Evolutionary conservation across 2,329 filamentous ascomycete genomes (phyloP).

Genomic region (Pseudocercospora vitis): DNA sequence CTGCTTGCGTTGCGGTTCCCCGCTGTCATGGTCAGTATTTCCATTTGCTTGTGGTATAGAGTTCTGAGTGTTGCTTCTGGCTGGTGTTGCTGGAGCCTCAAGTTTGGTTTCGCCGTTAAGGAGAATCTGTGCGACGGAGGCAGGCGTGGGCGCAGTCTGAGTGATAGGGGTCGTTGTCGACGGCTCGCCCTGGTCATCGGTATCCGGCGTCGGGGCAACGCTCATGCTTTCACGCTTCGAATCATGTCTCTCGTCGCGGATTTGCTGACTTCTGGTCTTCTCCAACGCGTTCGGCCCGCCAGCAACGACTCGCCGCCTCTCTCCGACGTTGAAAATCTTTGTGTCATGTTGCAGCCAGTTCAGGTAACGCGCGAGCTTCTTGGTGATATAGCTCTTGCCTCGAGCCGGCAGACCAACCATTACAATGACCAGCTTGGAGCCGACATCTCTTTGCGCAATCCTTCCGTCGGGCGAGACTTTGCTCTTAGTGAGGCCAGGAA

Average conservation of each 20-base stretch:
- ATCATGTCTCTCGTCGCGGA: slow-evolving; percentile 18
- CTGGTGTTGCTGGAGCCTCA: slow-evolving; percentile 38
- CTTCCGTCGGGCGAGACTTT: slow-evolving; percentile 93
- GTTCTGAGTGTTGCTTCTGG: slow-evolving; percentile 10
- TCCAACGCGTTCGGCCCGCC: slow-evolving; percentile 50
- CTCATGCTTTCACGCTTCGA: slow-evolving; percentile 29
- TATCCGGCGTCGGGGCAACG: slow-evolving; percentile 20
- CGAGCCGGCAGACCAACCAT: slow-evolving; percentile 96
- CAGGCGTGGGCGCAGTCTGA: neutral
- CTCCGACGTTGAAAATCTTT: slow-evolving; percentile 95
- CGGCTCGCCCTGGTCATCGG: slow-evolving; percentile 27
- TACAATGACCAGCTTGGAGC: slow-evolving; percentile 93
- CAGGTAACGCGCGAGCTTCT: slow-evolving; percentile 92
- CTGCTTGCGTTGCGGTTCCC: slow-evolving; percentile 23
- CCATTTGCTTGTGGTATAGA: slow-evolving; percentile 22
- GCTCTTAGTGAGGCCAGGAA: slow-evolving; percentile 92
- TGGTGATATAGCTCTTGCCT: slow-evolving; percentile 98
- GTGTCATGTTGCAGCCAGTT: slow-evolving; percentile 98
- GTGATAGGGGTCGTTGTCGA: slow-evolving; percentile 17
- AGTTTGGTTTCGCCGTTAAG: slow-evolving; percentile 56
- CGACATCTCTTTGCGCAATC: slow-evolving; percentile 90
- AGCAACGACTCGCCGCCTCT: slow-evolving; percentile 78
- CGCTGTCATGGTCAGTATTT: slow-evolving; percentile 35
- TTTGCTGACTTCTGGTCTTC: slow-evolving; percentile 31
- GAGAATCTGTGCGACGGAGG: slow-evolving; percentile 56